Evolutionary conservation across 2,329 filamentous ascomycete genomes (phyloP), one percentile per base, ranked within the genome.

Genomic region (Fusarium coicis): DNA sequence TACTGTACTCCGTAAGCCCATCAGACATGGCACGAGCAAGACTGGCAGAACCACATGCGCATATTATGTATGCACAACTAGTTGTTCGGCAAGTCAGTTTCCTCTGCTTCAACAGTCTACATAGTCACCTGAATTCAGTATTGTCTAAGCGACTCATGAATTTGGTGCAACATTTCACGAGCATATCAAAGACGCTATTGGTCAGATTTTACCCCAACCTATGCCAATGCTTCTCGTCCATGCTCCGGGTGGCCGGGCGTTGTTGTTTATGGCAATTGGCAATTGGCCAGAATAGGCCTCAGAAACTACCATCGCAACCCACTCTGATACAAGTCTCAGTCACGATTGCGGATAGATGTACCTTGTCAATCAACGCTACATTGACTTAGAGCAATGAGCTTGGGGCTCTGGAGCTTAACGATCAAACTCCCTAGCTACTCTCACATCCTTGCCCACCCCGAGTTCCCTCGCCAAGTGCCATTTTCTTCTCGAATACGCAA

Each of bases 1-100:
- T 75, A 68, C 58, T 52, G 74, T n/a, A n/a, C n/a, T n/a, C n/a
- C n/a, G n/a, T 63, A 75, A 75, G 54, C 57, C 53, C 59, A 54
- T 68, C 57, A 71, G 58, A 72, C 74, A 54, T 23, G 44, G 34
- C 49, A 65, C 55, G 32, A 58, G 39, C 62, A 55, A 50, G 50
- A 49, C 56, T 39, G 21, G 23, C 23, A 52, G 37, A 40, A 28
- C 50, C 23, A 66, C 36, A 32, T 44, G 43, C 34, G 52, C 50
- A 58, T 54, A 30, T 34, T 36, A 21, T 57, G 42, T 57, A 44
- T 34, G 34, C 47, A 36, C 42, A 28, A 44, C 39, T 54, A 49
- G 37, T 28, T 26, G 50, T 34, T 60, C 59, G 57, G 63, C 69
- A 62, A 63, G 14, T 65, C 54, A 58, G 49, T 59, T 58, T 54